Conservation (phyloP, 805 yeast genomes). For the Kluyveromyces lactis region DNA sequence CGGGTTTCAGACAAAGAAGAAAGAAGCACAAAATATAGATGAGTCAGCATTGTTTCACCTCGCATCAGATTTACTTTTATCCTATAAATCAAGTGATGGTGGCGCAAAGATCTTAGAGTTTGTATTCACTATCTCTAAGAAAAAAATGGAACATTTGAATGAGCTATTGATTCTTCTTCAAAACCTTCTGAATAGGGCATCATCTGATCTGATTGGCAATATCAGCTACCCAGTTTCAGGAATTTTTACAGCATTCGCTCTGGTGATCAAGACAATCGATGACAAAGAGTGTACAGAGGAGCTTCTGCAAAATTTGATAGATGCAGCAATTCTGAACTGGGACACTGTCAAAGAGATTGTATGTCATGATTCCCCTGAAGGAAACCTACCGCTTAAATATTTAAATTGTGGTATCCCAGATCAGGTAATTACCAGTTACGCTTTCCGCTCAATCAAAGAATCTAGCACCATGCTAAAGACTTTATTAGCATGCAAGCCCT, state of each 20-base stretch:
- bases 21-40: conserved; percentile 6
- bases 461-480: conserved; percentile 47
- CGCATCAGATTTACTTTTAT: conserved; percentile 34
- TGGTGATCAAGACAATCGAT: conserved; percentile 32
- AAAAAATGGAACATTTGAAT: conserved; percentile 25
- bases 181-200: conserved; percentile 28
- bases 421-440: conserved; percentile 51
- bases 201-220: conserved; percentile 32
- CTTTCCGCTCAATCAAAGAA: conserved; percentile 82
- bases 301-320: conserved; percentile 7
- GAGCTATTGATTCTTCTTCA: conserved; percentile 30
- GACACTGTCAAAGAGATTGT: conserved; percentile 35
- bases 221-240: conserved; percentile 61
- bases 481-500: conserved; percentile 31
- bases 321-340: conserved; percentile 28
- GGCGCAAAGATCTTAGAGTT: conserved; percentile 64
- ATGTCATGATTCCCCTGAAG: conserved; percentile 66
- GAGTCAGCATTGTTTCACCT: conserved; percentile 13
- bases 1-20: conserved; percentile 16
- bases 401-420: conserved; percentile 32
- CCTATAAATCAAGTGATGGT: conserved; percentile 59
- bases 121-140: conserved; percentile 31
- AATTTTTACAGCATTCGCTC: conserved; percentile 48
- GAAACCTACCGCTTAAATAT: conserved; percentile 43
- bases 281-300: conserved; percentile 2